Conservation (phyloP, 2,329 filamentous ascomycete species). For the Orbilia ellipsospora region DNA sequence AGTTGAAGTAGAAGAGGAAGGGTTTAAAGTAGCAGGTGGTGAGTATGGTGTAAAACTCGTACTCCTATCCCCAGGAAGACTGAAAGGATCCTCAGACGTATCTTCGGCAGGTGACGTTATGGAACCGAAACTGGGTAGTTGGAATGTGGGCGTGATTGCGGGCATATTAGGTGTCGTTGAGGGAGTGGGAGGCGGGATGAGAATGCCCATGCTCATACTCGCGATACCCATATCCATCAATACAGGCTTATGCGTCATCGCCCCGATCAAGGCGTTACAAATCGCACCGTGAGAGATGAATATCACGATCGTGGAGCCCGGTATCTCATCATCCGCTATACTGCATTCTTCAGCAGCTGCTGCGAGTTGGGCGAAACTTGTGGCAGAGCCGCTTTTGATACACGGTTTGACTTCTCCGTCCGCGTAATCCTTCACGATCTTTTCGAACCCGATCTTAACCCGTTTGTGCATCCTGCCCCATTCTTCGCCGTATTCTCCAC, state of each 20-base stretch:
- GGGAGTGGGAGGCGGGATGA: slow-evolving; percentile 62
- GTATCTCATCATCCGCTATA: slow-evolving; percentile 66
- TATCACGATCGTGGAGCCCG: slow-evolving; percentile 74
- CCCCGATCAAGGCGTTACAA: slow-evolving; percentile 93
- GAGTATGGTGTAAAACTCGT: slow-evolving; percentile 61
- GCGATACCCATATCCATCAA: slow-evolving; percentile 90
- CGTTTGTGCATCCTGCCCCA: slow-evolving; percentile 96
- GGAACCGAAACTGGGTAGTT: slow-evolving; percentile 25
- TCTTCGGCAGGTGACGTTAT: slow-evolving; percentile 17
- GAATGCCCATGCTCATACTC: slow-evolving; percentile 87
- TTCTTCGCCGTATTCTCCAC: slow-evolving; percentile 88
- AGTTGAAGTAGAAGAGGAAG: slow-evolving; percentile 50
- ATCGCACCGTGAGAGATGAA: slow-evolving; percentile 94
- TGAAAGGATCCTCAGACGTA: slow-evolving; percentile 17
- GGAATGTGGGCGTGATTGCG: slow-evolving; percentile 6
- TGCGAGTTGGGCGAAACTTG: slow-evolving; percentile 63
- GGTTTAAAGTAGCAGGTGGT: slow-evolving; percentile 62
- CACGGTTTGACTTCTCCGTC: slow-evolving; percentile 63
- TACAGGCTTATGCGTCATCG: slow-evolving; percentile 89
- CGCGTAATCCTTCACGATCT: slow-evolving; percentile 84
- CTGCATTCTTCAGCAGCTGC: slow-evolving; percentile 59
- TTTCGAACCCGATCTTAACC: slow-evolving; percentile 81
- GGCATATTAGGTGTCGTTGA: background rate
- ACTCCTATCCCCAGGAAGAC: slow-evolving; percentile 20
- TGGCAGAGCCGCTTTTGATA: slow-evolving; percentile 63